Evolutionary conservation across 106 monocot genomes (phyloP).

Genomic region (Amphibolis antarctica): DNA sequence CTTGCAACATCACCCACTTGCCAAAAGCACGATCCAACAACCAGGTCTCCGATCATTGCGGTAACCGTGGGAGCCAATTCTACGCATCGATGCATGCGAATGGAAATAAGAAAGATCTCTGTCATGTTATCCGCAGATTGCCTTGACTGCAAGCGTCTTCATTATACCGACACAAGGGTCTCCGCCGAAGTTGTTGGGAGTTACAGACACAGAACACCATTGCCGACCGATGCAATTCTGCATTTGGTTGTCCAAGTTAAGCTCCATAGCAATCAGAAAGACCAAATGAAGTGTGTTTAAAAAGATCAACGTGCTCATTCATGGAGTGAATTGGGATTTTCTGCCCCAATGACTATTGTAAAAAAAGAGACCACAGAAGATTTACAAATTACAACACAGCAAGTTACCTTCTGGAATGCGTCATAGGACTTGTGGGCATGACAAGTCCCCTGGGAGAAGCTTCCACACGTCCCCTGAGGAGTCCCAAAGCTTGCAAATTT

Average conservation of each 20-base stretch:
- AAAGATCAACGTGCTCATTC: background rate
- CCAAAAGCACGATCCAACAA: background rate
- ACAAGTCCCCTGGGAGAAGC: slow-evolving; percentile 24
- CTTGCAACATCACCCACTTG: too few relatives aligned
- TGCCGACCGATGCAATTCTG: slow-evolving; percentile 46
- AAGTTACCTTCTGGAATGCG: slow-evolving; percentile 21
- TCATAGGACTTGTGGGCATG: slow-evolving; percentile 25
- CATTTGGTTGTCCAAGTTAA: slow-evolving; percentile 5
- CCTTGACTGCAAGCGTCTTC: slow-evolving; percentile 47
- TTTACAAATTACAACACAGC: too few relatives aligned
- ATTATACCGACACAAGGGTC: slow-evolving; percentile 50
- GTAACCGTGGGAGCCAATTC: background rate
- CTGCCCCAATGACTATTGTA: background rate
- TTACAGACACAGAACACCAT: slow-evolving; percentile 30
- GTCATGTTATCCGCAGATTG: slow-evolving; percentile 29
- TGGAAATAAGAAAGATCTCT: background rate
- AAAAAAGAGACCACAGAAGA: background rate
- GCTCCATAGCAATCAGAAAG: background rate
- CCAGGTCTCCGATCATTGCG: slow-evolving; percentile 1
- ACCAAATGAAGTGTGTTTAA: background rate
- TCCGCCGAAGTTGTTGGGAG: slow-evolving; percentile 42
- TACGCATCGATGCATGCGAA: background rate
- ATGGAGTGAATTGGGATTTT: background rate
- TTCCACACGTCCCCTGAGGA: slow-evolving; percentile 21
- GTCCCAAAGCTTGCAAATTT: slow-evolving; percentile 31